Percentiles rank a stretch among this genome's conserved stretches.
Conservation (phyloP, 2,329 filamentous ascomycete genomes). For the Monilinia fructicola region DNA sequence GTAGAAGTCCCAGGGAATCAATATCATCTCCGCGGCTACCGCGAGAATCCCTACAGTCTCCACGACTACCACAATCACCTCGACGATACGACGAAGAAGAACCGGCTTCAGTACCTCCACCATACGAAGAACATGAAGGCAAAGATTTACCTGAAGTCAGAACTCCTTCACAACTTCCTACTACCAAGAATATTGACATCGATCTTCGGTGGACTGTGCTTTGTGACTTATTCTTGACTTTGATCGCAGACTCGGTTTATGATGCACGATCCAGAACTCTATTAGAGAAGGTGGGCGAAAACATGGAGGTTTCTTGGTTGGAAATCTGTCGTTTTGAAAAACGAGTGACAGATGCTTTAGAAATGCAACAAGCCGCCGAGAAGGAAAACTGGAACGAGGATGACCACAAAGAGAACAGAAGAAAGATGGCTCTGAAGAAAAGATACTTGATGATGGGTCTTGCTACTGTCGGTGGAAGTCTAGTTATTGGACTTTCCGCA, state of each 20-base stretch:
- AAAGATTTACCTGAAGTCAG: slow-evolving; percentile 77
- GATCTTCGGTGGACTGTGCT: slow-evolving; percentile 96
- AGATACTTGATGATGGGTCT: slow-evolving; percentile 95
- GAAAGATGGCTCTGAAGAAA: slow-evolving; percentile 77
- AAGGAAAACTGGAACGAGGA: slow-evolving; percentile 99
- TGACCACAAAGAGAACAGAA: slow-evolving; percentile 83
- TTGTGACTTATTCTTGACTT: slow-evolving; percentile 89
- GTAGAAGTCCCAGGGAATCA: slow-evolving; percentile 42
- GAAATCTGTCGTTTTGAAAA: slow-evolving; percentile 98
- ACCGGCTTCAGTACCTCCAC: slow-evolving; percentile 53
- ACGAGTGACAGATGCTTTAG: slow-evolving; percentile 89
- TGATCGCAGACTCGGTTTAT: slow-evolving; percentile 96
- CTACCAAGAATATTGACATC: slow-evolving; percentile 84
- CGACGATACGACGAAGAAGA: slow-evolving; percentile 45
- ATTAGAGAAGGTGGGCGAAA: slow-evolving; percentile 77
- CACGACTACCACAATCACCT: slow-evolving; percentile 20
- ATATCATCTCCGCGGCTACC: slow-evolving; percentile 39
- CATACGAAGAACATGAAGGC: slow-evolving; percentile 62
- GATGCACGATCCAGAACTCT: slow-evolving; percentile 84
- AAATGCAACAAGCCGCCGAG: slow-evolving; percentile 93
- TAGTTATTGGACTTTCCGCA: slow-evolving; percentile 93
- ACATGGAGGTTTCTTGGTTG: slow-evolving; percentile 80
- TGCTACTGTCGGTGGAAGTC: slow-evolving; percentile 88
- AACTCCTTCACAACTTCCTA: slow-evolving; percentile 78
- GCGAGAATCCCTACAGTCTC: slow-evolving; percentile 28